These are phyloP conservation scores for Mycena latifolia DNA, from an alignment of 768 basidiomycete species.

Conservation along the genomic window DNA sequence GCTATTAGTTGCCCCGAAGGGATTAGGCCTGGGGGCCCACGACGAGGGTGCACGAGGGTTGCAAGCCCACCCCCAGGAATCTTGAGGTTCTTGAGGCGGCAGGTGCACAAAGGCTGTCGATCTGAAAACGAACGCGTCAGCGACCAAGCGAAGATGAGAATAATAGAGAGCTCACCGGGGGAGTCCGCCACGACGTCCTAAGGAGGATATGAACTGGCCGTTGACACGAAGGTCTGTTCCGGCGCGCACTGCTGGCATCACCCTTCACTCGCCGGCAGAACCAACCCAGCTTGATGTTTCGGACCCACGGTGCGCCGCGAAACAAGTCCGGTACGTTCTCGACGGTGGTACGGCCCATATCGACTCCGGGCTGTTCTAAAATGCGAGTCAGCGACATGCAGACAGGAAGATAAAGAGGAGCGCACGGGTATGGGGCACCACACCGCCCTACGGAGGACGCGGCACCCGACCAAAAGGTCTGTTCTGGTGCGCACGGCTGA, in stretches of 20 bases:
- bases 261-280: slow-evolving; percentile 1
- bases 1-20: slow-evolving; percentile 26
- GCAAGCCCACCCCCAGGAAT: slow-evolving; percentile 27
- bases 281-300: background rate
- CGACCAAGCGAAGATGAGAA: background rate
- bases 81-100: background rate
- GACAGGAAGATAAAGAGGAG: background rate
- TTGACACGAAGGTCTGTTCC: background rate
- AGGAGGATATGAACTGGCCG: background rate
- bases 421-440: too few species aligned
- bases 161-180: background rate
- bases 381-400: background rate
- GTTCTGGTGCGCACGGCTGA: background rate
- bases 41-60: slow-evolving; percentile 32
- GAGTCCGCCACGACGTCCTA: slow-evolving; percentile 4
- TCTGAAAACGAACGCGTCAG: slow-evolving; percentile 1
- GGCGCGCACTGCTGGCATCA: slow-evolving; percentile 2
- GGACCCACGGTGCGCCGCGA: background rate
- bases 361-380: slow-evolving; percentile 1
- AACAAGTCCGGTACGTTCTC: background rate
- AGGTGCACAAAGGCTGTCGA: background rate
- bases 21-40: slow-evolving; percentile 26
- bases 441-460: background rate
- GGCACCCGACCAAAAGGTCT: background rate
- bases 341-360: background rate